Base-by-base conservation (phyloP, 495 filamentous ascomycete genomes). In the Diplogelasinospora grovesii region DNA sequence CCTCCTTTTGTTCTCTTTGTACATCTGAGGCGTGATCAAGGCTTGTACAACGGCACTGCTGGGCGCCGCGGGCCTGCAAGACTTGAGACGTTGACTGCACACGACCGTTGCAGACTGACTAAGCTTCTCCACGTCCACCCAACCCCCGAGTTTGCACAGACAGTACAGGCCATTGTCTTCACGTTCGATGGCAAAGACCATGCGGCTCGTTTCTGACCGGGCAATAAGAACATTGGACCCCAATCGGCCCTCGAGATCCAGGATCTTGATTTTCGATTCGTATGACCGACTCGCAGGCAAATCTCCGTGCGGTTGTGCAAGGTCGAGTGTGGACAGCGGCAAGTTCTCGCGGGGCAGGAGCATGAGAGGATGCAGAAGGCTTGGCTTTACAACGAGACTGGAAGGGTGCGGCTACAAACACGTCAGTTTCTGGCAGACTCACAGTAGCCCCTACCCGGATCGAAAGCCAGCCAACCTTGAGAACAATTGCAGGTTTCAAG, bases 151-250 rank as follows among this genome's bases (percentile, higher is more conserved):
- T 47, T 78, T 82, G 50, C 78, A 88, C 7, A 92, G 50, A 10
- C 78, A 76, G 58, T 85, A 93, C 8, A 87, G 66, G 0, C 77
- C 75, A 31, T 60, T 52, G 34, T 71, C 70, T 20, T 85, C 81
- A n/a, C 75, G 64, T 61, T 95, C 89, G 22, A 94, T 57, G 10
- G 78, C 82, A 57, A 82, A 89, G 4, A 85, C 47, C 6, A 68
- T 69, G 16, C 69, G 73, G 52, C 75, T 75, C 7, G 61, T 63
- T 25, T 80, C 70, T 16, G 78, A 66, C 34, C 79, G 69, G 21
- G 81, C 84, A 28, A 87, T 72, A 8, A 95, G 73, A 1, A 93
- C 70, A 24, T 67, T 64, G 20, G 70, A 71, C 5, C 68, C 64
- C 13, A 64, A 58, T 38, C 73, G 73, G 20, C 71, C 59, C 37